phyloP scores from a whole-genome alignment of 2,329 filamentous ascomycete species.

The Aspergillus persii region DNA sequence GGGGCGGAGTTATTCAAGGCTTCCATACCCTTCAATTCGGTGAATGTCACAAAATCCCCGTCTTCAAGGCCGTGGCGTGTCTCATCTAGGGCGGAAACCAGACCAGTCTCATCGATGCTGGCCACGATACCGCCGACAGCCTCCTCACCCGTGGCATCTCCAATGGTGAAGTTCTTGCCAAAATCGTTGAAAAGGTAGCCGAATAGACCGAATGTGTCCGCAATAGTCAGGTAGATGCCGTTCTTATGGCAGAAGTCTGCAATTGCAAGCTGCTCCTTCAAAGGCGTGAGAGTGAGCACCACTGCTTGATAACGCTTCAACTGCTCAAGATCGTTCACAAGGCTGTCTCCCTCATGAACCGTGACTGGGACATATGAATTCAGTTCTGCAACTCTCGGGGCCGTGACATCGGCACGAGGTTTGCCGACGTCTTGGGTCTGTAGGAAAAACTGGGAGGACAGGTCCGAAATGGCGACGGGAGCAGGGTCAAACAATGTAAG shows the following conservation, averaged over 20 bases:
- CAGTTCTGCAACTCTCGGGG: conserved; percentile 85
- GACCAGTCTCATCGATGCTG: conserved; percentile 80
- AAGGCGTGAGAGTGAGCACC: conserved; percentile 79
- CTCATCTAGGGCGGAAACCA: conserved; percentile 92
- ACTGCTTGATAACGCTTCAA: conserved; percentile 91
- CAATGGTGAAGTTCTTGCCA: conserved; percentile 85
- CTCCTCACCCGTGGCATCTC: conserved; percentile 87
- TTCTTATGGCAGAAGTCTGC: conserved; percentile 93
- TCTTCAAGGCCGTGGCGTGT: conserved; percentile 93
- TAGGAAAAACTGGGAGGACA: conserved; percentile 97
- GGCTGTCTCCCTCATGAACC: conserved; percentile 63
- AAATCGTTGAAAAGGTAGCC: conserved; percentile 97
- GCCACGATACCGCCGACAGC: conserved; percentile 85
- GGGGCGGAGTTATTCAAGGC: conserved; percentile 78
- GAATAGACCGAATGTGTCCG: conserved; percentile 91
- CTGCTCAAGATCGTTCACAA: conserved; percentile 73
- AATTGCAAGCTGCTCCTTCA: conserved; percentile 77
- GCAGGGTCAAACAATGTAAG: conserved; percentile 88
- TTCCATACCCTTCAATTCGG: conserved; percentile 91
- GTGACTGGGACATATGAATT: conserved; percentile 94
- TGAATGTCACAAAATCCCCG: conserved; percentile 93
- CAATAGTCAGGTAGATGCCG: conserved; percentile 82
- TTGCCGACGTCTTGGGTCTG: conserved; percentile 85
- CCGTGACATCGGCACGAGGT: conserved; percentile 80
- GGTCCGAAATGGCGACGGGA: conserved; percentile 77